phyloP scores from a whole-genome alignment of 306 rosid species.

The Carpinus viminea region DNA sequence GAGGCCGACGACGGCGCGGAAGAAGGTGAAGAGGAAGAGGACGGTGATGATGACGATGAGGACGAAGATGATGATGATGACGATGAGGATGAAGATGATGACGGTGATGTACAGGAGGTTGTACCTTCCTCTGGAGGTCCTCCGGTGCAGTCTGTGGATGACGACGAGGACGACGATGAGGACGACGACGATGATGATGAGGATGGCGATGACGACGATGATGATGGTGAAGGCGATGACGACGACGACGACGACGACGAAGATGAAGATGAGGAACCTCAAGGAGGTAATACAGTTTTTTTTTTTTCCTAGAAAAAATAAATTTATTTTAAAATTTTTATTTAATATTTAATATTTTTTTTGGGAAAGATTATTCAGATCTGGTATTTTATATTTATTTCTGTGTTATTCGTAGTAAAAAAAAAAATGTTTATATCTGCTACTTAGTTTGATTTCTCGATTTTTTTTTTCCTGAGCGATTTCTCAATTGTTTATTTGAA shows the following conservation, averaged over 20 bases:
- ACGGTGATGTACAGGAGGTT: slow-evolving; percentile 44
- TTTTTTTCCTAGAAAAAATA: no score
- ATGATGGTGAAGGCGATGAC: slow-evolving; percentile 33
- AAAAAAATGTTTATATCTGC: neutral
- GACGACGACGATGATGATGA: slow-evolving; percentile 39
- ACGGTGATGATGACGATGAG: slow-evolving; percentile 32
- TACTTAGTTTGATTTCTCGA: no score
- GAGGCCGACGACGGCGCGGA: slow-evolving; percentile 42
- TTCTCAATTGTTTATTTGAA: neutral
- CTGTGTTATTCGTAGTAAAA: neutral
- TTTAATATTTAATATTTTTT: neutral
- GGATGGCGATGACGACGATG: slow-evolving; percentile 34
- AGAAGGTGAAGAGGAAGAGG: slow-evolving; percentile 42
- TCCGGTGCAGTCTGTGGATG: slow-evolving; percentile 37
- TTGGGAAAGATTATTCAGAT: neutral
- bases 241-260: slow-evolving; percentile 56
- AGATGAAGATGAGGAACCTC: slow-evolving; percentile 39
- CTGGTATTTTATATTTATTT: neutral
- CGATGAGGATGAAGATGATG: slow-evolving; percentile 33
- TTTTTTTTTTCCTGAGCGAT: no score
- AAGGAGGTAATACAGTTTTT: slow-evolving; percentile 2
- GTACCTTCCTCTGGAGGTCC: slow-evolving; percentile 51
- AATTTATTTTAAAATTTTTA: neutral
- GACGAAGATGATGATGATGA: slow-evolving; percentile 42
- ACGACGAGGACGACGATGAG: slow-evolving; percentile 47